Percentiles rank a stretch among this genome's conserved stretches.
Conservation (phyloP, 2,329 filamentous ascomycete species). For the Verticillium zaregamsianum region DNA sequence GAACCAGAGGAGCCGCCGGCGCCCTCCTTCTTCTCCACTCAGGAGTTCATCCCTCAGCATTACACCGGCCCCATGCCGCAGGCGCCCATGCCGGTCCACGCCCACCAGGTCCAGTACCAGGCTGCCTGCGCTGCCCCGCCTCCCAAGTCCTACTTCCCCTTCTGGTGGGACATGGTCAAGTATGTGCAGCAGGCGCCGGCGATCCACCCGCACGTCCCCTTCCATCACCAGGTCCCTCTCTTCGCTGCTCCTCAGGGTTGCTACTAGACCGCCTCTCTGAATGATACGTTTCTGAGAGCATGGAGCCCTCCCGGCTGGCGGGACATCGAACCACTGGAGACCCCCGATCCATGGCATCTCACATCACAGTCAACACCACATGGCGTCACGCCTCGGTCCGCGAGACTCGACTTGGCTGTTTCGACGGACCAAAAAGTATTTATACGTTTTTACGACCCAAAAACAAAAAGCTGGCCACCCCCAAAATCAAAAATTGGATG, state of each 20-base stretch:
- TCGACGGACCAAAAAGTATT: not conserved
- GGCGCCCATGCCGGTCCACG: conserved; percentile 30
- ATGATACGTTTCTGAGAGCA: not conserved
- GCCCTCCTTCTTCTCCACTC: conserved; percentile 31
- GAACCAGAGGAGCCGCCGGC: conserved; percentile 42
- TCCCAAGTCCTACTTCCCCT: conserved; percentile 41
- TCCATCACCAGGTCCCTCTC: conserved; percentile 49
- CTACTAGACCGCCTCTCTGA: conserved; percentile 30
- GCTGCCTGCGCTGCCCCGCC: conserved; percentile 28
- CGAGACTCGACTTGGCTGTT: not conserved
- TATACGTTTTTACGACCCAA: not conserved
- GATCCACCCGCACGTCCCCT: conserved; percentile 44
- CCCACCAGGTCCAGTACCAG: conserved; percentile 12
- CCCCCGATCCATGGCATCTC: not conserved
- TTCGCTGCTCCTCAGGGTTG: conserved; percentile 48
- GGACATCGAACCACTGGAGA: not conserved
- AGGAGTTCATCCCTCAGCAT: conserved; percentile 42
- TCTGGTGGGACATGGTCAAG: conserved; percentile 46
- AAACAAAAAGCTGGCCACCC: not conserved
- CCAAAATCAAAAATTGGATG: not conserved
- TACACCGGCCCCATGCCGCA: conserved; percentile 35
- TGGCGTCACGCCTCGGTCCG: not conserved
- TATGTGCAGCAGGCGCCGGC: conserved; percentile 46
- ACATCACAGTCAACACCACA: not conserved
- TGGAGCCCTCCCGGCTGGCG: not conserved